phyloP scores from a whole-genome alignment of 2,329 filamentous ascomycete species.

The Nemania abortiva region DNA sequence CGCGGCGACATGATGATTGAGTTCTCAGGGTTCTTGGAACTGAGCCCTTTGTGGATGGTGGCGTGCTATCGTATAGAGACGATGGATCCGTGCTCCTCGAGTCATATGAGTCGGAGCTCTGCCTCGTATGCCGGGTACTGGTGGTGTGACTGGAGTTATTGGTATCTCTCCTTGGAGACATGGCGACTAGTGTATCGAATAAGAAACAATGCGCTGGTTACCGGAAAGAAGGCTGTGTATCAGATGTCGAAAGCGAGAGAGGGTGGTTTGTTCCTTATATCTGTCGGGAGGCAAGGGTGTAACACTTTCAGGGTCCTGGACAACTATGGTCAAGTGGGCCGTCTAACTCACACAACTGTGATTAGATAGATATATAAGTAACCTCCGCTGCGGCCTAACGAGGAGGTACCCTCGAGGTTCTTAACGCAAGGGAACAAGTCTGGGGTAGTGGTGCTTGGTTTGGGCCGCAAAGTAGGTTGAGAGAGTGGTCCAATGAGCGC shows the following conservation, averaged over 20 bases:
- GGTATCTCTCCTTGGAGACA: slow-evolving; percentile 53
- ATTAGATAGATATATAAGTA: slow-evolving; percentile 43
- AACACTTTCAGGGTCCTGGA: slow-evolving; percentile 45
- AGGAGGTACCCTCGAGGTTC: slow-evolving; percentile 41
- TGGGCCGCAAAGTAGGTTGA: slow-evolving; percentile 37
- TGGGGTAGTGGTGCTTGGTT: slow-evolving; percentile 41
- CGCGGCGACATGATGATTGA: slow-evolving; percentile 42
- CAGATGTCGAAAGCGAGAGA: slow-evolving; percentile 29
- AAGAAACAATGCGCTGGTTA: slow-evolving; percentile 38
- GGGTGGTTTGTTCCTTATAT: slow-evolving; percentile 44
- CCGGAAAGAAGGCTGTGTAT: slow-evolving; percentile 29
- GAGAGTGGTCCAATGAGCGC: slow-evolving; percentile 41
- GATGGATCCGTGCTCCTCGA: slow-evolving; percentile 63
- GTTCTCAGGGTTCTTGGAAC: slow-evolving; percentile 40
- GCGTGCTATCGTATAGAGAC: slow-evolving; percentile 58
- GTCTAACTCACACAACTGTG: slow-evolving; percentile 42
- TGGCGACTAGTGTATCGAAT: slow-evolving; percentile 44
- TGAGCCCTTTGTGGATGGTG: slow-evolving; percentile 55
- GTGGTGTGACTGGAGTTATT: slow-evolving; percentile 53
- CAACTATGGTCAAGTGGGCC: slow-evolving; percentile 42
- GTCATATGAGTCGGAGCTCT: slow-evolving; percentile 60
- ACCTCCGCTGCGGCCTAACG: slow-evolving; percentile 48
- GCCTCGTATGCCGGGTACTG: slow-evolving; percentile 56
- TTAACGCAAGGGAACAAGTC: slow-evolving; percentile 43
- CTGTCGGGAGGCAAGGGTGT: slow-evolving; percentile 37